A percentile compares a stretch with the other conserved stretches of the same genome.
Evolutionary conservation across 345 rosid genomes (phyloP).

Genomic region (Jatropha curcas): DNA sequence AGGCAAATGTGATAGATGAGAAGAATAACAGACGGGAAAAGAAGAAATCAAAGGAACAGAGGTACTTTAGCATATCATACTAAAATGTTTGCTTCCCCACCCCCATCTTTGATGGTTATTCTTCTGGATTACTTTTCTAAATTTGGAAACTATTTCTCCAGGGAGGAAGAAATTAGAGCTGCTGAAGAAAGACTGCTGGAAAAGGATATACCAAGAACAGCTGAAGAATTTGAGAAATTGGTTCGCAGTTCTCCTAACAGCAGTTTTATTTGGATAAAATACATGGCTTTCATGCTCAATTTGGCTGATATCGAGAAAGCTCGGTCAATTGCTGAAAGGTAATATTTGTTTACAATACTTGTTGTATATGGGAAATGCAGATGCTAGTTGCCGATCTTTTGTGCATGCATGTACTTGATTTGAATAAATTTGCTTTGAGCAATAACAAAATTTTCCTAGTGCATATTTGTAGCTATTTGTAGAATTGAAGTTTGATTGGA

Average conservation of each 20-base stretch:
- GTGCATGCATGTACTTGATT: background rate
- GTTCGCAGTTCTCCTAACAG: constrained; percentile 91
- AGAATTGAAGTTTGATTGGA: background rate
- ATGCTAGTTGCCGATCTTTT: background rate
- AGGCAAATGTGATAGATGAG: constrained; percentile 32
- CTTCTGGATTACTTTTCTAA: constrained; percentile 1
- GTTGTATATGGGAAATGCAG: background rate
- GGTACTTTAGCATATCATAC: constrained; percentile 36
- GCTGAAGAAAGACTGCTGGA: constrained; percentile 89
- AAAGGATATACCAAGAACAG: constrained; percentile 72
- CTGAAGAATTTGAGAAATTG: constrained; percentile 90
- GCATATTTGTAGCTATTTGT: background rate
- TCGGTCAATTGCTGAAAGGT: constrained; percentile 93
- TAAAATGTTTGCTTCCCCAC: constrained; percentile 1
- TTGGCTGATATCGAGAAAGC: constrained; percentile 88
- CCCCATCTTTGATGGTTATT: background rate
- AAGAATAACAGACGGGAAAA: constrained; percentile 57
- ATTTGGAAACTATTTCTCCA: constrained; percentile 28
- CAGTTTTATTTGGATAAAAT: constrained; percentile 92
- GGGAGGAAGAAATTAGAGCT: constrained; percentile 83
- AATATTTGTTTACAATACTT: background rate
- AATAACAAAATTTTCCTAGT: background rate
- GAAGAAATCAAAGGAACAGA: constrained; percentile 71
- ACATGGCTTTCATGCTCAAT: constrained; percentile 80
- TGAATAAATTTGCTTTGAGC: background rate